Evolutionary conservation across 805 yeast genomes (phyloP).

Genomic region (Candida sphagnicola): DNA sequence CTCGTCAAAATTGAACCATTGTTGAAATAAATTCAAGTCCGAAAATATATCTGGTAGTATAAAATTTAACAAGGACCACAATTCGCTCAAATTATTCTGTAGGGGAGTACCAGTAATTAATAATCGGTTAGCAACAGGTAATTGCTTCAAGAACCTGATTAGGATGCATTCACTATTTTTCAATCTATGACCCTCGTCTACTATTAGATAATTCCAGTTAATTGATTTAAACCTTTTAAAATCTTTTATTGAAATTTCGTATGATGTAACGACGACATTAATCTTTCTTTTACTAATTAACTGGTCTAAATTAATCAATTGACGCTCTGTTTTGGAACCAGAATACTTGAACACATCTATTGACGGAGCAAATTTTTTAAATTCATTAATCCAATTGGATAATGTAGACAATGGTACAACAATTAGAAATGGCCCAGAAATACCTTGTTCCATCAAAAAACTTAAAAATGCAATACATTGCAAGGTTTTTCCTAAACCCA

Average conservation of each 20-base stretch:
- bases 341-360: conserved; percentile 60
- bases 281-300: conserved; percentile 11
- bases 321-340: conserved; percentile 61
- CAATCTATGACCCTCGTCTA: conserved; percentile 93
- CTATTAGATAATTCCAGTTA: conserved; percentile 80
- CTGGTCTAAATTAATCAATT: conserved; percentile 29
- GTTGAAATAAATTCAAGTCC: conserved; percentile 83
- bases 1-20: conserved; percentile 86
- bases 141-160: conserved; percentile 64
- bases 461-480: conserved; percentile 80
- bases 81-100: conserved; percentile 84
- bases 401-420: conserved; percentile 84
- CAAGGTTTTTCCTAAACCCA: conserved; percentile 94
- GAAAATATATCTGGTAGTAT: conserved; percentile 90
- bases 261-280: conserved; percentile 72
- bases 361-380: conserved; percentile 67
- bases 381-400: conserved; percentile 79
- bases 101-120: conserved; percentile 94
- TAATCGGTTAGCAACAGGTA: conserved; percentile 67
- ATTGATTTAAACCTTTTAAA: conserved; percentile 47
- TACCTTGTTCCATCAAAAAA: conserved; percentile 72
- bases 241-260: conserved; percentile 76
- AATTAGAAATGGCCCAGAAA: conserved; percentile 72
- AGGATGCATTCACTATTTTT: conserved; percentile 80
- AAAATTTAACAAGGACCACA: conserved; percentile 90